phyloP scores from a whole-genome alignment of 1,284 basidiomycete genomes.

The Papiliotrema nemorosa region DNA sequence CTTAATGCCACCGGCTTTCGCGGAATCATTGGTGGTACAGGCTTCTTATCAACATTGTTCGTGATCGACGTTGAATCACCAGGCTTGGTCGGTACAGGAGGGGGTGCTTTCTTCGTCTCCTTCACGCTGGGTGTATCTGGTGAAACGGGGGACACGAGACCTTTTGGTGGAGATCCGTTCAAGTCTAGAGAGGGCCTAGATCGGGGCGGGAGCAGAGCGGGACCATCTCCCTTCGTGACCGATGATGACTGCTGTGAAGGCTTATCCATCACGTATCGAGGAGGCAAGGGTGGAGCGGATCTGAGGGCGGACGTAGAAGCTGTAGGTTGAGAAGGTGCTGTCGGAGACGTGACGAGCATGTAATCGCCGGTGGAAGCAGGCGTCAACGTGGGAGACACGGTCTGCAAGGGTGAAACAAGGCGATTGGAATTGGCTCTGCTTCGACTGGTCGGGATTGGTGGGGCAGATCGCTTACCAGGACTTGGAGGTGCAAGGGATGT shows the following conservation, averaged over 20 bases:
- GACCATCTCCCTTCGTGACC: neutral
- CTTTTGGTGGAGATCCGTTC: conserved; percentile 22
- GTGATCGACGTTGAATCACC: neutral
- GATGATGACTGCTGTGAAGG: conserved; percentile 2
- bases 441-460: conserved; percentile 10
- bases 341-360: conserved; percentile 30
- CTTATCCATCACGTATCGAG: neutral
- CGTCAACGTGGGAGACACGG: conserved; percentile 23
- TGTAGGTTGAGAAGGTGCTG: neutral
- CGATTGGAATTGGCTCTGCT: neutral
- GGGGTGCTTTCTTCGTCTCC: neutral
- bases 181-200: conserved; percentile 15
- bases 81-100: conserved; percentile 3
- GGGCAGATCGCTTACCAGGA: conserved; percentile 6
- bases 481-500: neutral
- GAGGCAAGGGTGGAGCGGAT: conserved; percentile 16
- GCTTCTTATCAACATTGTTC: conserved; percentile 11
- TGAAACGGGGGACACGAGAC: conserved; percentile 16
- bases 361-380: conserved; percentile 41
- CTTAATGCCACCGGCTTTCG: conserved; percentile 22
- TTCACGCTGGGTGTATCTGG: conserved; percentile 6
- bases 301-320: neutral
- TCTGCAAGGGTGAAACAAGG: neutral
- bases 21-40: conserved; percentile 14
- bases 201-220: neutral